Evolutionary conservation across 1,284 basidiomycete genomes (phyloP).

Genomic region (Pyrrhoderma lamaoense): DNA sequence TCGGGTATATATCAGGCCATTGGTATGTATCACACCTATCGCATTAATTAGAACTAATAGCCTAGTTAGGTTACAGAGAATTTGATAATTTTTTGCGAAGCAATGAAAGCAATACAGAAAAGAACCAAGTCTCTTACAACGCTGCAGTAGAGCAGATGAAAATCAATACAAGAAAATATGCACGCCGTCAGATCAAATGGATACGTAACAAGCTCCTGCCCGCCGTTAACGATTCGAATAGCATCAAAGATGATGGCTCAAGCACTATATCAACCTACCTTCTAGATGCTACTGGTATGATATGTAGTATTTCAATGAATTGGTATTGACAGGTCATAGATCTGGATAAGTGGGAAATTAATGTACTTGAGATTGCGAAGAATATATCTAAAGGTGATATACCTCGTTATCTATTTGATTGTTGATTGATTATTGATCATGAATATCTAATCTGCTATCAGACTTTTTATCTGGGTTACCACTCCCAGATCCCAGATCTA

Average conservation of each 20-base stretch:
- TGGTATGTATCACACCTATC: conserved; percentile 39
- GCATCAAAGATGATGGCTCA: conserved; percentile 28
- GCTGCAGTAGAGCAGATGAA: conserved; percentile 78
- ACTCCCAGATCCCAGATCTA: conserved; percentile 51
- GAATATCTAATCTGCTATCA: conserved; percentile 24
- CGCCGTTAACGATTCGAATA: conserved; percentile 49
- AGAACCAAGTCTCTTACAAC: conserved; percentile 33
- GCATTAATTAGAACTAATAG: neutral
- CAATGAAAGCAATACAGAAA: conserved; percentile 5
- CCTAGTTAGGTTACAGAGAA: conserved; percentile 78
- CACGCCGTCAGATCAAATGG: conserved; percentile 90
- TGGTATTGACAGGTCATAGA: conserved; percentile 35
- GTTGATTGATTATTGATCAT: neutral
- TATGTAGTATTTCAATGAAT: too few species aligned
- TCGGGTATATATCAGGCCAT: conserved; percentile 93
- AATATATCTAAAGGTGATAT: conserved; percentile 41
- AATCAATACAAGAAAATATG: conserved; percentile 83
- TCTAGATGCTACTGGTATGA: conserved; percentile 70
- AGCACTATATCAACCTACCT: conserved; percentile 39
- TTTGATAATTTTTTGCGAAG: conserved; percentile 58
- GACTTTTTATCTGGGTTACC: conserved; percentile 50
- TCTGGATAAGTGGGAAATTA: conserved; percentile 47
- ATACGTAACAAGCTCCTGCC: conserved; percentile 87
- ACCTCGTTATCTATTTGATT: neutral
- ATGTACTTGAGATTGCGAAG: conserved; percentile 46